These are phyloP conservation scores for Vinca minor DNA, from an alignment of 257 asterid species.

Conservation along the genomic window DNA sequence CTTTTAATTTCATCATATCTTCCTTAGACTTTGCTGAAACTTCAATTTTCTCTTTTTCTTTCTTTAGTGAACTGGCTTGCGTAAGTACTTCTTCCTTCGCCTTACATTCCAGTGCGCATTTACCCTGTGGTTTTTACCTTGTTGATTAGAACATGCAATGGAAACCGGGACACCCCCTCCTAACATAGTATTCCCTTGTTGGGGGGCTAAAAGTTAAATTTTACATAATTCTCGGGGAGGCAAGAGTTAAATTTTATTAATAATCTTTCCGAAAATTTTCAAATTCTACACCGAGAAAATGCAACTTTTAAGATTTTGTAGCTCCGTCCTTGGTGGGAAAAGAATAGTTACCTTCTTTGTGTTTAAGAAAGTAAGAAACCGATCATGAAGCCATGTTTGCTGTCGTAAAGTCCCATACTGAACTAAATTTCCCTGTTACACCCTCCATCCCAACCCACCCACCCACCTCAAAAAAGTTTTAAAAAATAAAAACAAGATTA, in stretches of 20 bases:
- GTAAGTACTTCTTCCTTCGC: slow-evolving; percentile 48
- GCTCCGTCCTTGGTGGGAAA: no score
- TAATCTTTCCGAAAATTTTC: no score
- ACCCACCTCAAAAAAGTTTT: no score
- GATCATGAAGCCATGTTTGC: background rate
- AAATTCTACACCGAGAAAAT: no score
- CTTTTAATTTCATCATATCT: slow-evolving; percentile 49
- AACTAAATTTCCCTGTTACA: background rate
- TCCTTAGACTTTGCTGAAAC: slow-evolving; percentile 62
- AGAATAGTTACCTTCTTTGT: no score
- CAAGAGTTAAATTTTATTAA: no score
- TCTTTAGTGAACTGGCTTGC: slow-evolving; percentile 43
- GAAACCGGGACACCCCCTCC: slow-evolving; percentile 1
- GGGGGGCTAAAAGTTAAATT: no score
- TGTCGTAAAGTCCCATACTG: background rate
- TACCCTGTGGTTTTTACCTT: slow-evolving; percentile 51
- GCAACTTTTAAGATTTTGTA: no score
- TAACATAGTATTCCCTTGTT: no score
- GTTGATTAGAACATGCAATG: slow-evolving; percentile 17
- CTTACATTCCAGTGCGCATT: slow-evolving; percentile 46
- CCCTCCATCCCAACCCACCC: no score
- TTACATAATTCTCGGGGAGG: no score
- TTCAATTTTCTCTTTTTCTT: slow-evolving; percentile 68
- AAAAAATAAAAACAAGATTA: background rate
- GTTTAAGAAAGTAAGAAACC: background rate